These are phyloP conservation scores for Ogataea trehalophila DNA, from an alignment of 805 yeast genomes.

Conservation along the genomic window DNA sequence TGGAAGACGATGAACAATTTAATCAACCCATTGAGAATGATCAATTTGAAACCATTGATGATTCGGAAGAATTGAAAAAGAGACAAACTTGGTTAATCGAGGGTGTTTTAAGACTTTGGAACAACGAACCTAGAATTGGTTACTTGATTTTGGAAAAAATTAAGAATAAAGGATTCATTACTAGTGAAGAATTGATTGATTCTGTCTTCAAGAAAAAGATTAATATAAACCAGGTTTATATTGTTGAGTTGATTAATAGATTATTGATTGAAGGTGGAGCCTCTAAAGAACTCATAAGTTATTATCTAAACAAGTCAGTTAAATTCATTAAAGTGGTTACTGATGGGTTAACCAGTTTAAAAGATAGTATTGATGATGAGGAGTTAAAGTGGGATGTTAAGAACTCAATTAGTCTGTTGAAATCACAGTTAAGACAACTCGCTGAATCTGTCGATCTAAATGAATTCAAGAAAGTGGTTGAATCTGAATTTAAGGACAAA, in stretches of 20 bases:
- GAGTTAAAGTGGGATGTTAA: slow-evolving; percentile 41
- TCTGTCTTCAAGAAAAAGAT: slow-evolving; percentile 35
- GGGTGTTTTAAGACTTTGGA: slow-evolving; percentile 62
- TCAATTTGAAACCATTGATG: slow-evolving; percentile 20
- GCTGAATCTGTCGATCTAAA: not conserved
- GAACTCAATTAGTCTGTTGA: slow-evolving; percentile 8
- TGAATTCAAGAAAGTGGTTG: slow-evolving; percentile 1
- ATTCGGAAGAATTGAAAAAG: slow-evolving; percentile 22
- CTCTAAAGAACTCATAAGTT: not conserved
- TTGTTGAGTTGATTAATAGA: slow-evolving; percentile 35
- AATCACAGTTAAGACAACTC: slow-evolving; percentile 10
- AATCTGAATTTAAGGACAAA: slow-evolving; percentile 4
- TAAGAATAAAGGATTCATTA: slow-evolving; percentile 39
- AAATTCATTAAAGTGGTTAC: not conserved
- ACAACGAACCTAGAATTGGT: slow-evolving; percentile 59
- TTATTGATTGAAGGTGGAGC: slow-evolving; percentile 15
- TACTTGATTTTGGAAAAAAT: slow-evolving; percentile 52
- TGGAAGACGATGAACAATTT: slow-evolving; percentile 9
- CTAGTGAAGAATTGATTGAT: slow-evolving; percentile 36
- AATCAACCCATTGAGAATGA: slow-evolving; percentile 9
- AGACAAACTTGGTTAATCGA: slow-evolving; percentile 44
- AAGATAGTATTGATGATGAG: slow-evolving; percentile 19
- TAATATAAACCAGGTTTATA: slow-evolving; percentile 40
- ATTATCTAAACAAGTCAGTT: not conserved
- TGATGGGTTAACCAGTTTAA: not conserved